phyloP scores from a whole-genome alignment of 2,329 filamentous ascomycete genomes.

The Fusarium verticillioides region DNA sequence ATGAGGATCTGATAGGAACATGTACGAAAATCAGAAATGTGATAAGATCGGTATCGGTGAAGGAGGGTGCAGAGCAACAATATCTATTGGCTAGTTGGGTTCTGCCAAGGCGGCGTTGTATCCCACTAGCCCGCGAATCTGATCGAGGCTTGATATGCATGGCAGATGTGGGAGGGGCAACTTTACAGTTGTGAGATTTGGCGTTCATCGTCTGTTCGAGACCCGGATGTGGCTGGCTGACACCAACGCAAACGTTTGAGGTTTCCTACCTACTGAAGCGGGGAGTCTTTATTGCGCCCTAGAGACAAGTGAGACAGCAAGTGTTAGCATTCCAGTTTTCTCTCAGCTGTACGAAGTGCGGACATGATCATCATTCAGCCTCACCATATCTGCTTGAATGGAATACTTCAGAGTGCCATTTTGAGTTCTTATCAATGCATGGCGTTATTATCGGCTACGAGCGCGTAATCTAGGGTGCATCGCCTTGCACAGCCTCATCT shows the following conservation, averaged over 20 bases:
- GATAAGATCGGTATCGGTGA: neutral
- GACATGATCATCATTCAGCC: neutral
- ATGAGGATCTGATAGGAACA: neutral
- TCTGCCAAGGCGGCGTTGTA: neutral
- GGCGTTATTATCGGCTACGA: neutral
- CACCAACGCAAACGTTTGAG: rapidly evolving
- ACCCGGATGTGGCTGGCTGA: neutral
- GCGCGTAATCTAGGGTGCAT: too few species aligned
- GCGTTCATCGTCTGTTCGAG: neutral
- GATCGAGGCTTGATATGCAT: neutral
- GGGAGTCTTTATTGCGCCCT: neutral
- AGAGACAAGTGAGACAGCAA: neutral
- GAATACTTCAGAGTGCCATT: too few species aligned
- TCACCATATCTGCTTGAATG: neutral
- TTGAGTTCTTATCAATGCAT: too few species aligned
- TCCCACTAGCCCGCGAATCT: neutral
- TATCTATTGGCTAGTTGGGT: neutral
- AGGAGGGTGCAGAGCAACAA: neutral
- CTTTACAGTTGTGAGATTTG: neutral
- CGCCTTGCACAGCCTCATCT: too few species aligned
- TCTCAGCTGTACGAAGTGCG: too few species aligned
- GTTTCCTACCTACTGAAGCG: too few species aligned
- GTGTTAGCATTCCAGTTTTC: neutral
- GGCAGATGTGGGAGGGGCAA: neutral
- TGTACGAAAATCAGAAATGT: neutral